Conservation (phyloP, 176 grass and related monocot genomes). For the Secale cereale region DNA sequence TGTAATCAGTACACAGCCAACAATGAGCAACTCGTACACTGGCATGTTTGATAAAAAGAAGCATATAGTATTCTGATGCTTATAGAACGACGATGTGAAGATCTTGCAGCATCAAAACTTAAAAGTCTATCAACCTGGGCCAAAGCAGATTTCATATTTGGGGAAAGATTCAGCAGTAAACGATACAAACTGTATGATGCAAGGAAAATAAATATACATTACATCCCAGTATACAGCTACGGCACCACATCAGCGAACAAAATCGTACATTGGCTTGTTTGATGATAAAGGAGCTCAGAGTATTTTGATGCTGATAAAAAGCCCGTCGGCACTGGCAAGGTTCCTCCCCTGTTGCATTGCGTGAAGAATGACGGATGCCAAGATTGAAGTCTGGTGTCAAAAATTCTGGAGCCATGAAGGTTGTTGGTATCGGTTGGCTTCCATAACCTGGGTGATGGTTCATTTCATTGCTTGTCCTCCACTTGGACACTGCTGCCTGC, state of each 20-base stretch:
- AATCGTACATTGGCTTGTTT: background rate
- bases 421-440: background rate
- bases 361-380: background rate
- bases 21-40: background rate
- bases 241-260: background rate
- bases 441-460: background rate
- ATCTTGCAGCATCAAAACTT: background rate
- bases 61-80: background rate
- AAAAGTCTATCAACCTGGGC: background rate
- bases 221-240: background rate
- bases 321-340: background rate
- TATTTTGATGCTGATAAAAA: background rate
- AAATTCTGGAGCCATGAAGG: background rate
- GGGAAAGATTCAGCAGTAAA: no score
- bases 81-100: background rate
- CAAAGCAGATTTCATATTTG: no score
- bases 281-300: background rate
- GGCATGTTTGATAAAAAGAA: background rate
- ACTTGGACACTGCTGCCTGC: conserved; percentile 19
- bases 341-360: background rate
- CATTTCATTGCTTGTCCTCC: background rate
- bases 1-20: background rate
- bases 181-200: background rate
- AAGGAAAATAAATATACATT: background rate
- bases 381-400: background rate